phyloP scores from a whole-genome alignment of 352 stramenopile species.

The Pythium vanterpoolii region DNA sequence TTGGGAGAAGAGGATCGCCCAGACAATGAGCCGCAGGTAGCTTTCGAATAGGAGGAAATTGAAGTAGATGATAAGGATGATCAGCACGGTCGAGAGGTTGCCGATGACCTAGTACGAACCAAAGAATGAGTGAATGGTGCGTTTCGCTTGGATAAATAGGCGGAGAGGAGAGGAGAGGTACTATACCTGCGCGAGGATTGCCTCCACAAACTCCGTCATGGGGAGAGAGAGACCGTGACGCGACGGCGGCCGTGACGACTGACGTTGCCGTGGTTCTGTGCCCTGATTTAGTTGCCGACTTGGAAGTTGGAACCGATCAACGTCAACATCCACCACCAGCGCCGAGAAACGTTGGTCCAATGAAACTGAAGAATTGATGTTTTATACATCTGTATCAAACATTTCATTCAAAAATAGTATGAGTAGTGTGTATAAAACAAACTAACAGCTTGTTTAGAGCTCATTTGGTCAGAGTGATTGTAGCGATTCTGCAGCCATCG shows the following conservation, averaged over 20 bases:
- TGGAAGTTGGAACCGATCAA: constrained; percentile 2
- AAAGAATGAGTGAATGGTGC: not conserved
- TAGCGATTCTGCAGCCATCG: not conserved
- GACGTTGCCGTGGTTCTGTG: constrained; percentile 1
- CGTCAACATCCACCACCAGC: constrained; percentile 17
- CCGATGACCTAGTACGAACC: constrained; percentile 56
- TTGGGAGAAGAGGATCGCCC: constrained; percentile 84
- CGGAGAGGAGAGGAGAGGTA: not conserved
- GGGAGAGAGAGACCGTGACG: not conserved
- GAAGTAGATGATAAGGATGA: constrained; percentile 86
- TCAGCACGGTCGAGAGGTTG: constrained; percentile 85
- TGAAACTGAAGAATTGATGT: not conserved
- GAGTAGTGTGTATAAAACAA: not conserved
- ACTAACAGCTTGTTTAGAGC: not conserved
- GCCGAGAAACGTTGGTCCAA: constrained; percentile 6
- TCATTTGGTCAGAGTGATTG: not conserved
- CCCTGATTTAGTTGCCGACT: not conserved
- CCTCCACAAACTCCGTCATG: constrained; percentile 83
- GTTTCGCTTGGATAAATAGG: no score
- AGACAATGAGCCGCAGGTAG: constrained; percentile 86
- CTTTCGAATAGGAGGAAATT: constrained; percentile 90
- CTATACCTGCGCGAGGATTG: constrained; percentile 75
- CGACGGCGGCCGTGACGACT: not conserved
- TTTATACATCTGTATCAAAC: constrained; percentile 11
- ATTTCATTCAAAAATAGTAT: not conserved